Evolutionary conservation across 768 basidiomycete species (phyloP).

Genomic region (Psilocybe azurescens): DNA sequence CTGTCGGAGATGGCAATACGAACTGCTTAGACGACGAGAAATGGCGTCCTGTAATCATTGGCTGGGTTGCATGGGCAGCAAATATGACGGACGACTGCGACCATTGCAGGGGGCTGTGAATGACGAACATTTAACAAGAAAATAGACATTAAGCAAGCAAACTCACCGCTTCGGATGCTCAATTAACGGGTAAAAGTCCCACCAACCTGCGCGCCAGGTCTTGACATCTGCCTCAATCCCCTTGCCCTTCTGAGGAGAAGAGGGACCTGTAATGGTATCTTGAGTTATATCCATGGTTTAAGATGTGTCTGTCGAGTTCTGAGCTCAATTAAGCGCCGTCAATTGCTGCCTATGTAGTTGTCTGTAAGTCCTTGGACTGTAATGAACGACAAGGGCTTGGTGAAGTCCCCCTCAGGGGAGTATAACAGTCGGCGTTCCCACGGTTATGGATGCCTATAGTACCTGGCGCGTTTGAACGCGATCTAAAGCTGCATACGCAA

Average conservation of each 20-base stretch:
- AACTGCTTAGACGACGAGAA: slow-evolving; percentile 78
- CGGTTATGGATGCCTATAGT: background rate
- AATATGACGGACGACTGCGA: slow-evolving; percentile 72
- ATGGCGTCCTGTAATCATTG: slow-evolving; percentile 63
- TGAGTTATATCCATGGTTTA: slow-evolving; percentile 17
- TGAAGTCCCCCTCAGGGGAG: background rate
- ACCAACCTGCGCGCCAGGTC: slow-evolving; percentile 71
- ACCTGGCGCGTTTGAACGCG: background rate
- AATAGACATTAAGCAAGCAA: background rate
- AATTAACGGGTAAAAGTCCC: slow-evolving; percentile 69
- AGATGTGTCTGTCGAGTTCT: background rate
- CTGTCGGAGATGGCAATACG: slow-evolving; percentile 55
- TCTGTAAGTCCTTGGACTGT: background rate
- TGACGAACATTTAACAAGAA: background rate
- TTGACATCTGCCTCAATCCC: slow-evolving; percentile 43
- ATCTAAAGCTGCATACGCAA: slow-evolving; percentile 3
- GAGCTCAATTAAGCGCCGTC: background rate
- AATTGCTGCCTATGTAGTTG: background rate
- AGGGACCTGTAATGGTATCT: slow-evolving; percentile 12
- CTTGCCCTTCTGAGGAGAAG: slow-evolving; percentile 42
- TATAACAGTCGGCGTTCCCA: background rate
- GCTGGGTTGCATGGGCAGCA: slow-evolving; percentile 66
- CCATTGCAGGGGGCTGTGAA: slow-evolving; percentile 71
- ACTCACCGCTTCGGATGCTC: slow-evolving; percentile 61
- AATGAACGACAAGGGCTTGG: background rate